Evolutionary conservation across 257 asterid species (phyloP).

Genomic region (Salvia splendens): DNA sequence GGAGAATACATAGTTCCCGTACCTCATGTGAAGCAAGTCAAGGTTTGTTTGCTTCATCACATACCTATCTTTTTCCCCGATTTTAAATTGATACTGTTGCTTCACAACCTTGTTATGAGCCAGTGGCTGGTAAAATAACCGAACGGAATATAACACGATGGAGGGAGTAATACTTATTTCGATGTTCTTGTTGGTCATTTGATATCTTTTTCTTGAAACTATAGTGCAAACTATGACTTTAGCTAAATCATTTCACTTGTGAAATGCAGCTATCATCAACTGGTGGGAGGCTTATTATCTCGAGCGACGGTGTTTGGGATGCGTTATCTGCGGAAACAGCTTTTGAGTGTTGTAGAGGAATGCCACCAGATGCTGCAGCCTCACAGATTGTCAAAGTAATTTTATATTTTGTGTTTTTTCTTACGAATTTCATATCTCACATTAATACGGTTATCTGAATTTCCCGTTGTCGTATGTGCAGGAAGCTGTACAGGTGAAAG

Average conservation of each 20-base stretch:
- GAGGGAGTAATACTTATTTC: no score
- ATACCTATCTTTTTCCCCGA: neutral
- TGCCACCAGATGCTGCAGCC: constrained; percentile 91
- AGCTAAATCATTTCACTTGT: constrained; percentile 13
- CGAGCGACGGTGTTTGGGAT: constrained; percentile 99
- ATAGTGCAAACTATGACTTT: no score
- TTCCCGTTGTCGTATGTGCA: constrained; percentile 34
- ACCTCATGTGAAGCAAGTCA: constrained; percentile 97
- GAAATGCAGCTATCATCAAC: constrained; percentile 74
- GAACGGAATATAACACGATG: neutral
- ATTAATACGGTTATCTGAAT: constrained; percentile 24
- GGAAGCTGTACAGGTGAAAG: constrained; percentile 86
- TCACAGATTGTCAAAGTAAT: constrained; percentile 84
- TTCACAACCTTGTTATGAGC: neutral
- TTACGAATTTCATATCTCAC: neutral
- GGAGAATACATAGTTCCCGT: constrained; percentile 99
- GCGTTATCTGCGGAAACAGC: constrained; percentile 88
- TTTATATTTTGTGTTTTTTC: neutral
- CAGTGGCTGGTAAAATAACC: neutral
- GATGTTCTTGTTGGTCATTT: no score
- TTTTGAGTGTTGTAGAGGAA: constrained; percentile 80
- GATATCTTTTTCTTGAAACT: no score
- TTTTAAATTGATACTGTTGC: no score
- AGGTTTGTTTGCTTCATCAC: constrained; percentile 51
- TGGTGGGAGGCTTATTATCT: constrained; percentile 89